Evolutionary conservation across 352 stramenopile genomes (phyloP).

Genomic region (Phytophthora brassicae): DNA sequence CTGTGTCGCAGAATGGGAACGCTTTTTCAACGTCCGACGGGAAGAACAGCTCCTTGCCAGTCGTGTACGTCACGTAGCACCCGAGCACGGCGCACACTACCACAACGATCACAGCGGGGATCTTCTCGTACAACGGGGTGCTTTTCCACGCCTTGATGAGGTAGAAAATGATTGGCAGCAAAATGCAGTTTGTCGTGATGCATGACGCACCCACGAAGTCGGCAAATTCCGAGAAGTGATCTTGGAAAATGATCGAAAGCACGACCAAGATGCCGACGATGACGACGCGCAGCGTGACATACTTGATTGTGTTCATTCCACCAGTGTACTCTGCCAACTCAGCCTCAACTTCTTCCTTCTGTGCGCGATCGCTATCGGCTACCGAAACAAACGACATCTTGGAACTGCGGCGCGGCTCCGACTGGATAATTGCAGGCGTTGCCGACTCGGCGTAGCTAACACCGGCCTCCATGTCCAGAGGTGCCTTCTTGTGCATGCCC

Average conservation of each 20-base stretch:
- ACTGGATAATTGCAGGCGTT: slow-evolving; percentile 20
- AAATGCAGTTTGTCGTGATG: slow-evolving; percentile 39
- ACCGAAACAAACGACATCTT: slow-evolving; percentile 47
- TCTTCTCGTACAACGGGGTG: slow-evolving; percentile 22
- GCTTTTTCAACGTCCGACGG: slow-evolving; percentile 10
- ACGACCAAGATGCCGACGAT: slow-evolving; percentile 43
- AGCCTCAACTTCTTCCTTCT: slow-evolving; percentile 14
- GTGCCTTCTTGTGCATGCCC: slow-evolving; percentile 33
- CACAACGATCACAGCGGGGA: slow-evolving; percentile 10
- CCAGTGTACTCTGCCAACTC: slow-evolving; percentile 30
- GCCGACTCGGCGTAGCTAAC: slow-evolving; percentile 19
- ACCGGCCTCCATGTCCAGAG: slow-evolving; percentile 12
- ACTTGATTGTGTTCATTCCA: slow-evolving; percentile 34
- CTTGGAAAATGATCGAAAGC: slow-evolving; percentile 35
- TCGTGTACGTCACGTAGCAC: slow-evolving; percentile 29
- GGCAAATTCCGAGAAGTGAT: slow-evolving; percentile 38
- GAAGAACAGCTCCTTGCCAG: slow-evolving; percentile 23
- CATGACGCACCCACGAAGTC: slow-evolving; percentile 45
- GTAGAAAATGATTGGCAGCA: slow-evolving; percentile 44
- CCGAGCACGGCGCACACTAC: slow-evolving; percentile 23
- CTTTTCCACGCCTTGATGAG: slow-evolving; percentile 28
- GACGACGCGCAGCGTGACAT: slow-evolving; percentile 31
- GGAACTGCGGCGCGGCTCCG: slow-evolving; percentile 29
- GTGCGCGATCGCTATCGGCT: slow-evolving; percentile 30
- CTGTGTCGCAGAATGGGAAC: slow-evolving; percentile 32